Base-by-base conservation (phyloP, 2,329 filamentous ascomycete species). In the Leptographium radiaticola region DNA sequence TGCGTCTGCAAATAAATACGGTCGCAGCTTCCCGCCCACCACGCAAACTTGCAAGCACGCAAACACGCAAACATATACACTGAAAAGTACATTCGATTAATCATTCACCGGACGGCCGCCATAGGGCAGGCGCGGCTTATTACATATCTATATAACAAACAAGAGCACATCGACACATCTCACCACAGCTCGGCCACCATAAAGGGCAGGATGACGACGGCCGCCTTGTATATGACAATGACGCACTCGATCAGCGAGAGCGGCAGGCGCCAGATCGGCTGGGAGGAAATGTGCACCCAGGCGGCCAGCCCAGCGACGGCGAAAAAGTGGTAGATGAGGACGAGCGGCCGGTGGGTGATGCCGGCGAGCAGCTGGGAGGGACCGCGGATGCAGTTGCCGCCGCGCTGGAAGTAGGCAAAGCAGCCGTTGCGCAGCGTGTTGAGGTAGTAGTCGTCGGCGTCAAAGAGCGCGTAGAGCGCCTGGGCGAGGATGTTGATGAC, bases 401-500 rank as follows among this genome's bases (percentile, higher is more conserved):
- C 81, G 49, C 83, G 75, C 65, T 88, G 76, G 73, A 98, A 98
- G 70, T 98, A 98, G 34, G 77, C 74, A 73, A 97, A 97, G 73
- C 93, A 98, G 49, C 93, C 93, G 59, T 78, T 78, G 71, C 95
- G 89, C 47, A 98, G 81, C 53, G 86, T 83, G 59, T 80, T 80
- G 52, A 97, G 80, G 64, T 90, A 80, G 46, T 75, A 70, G 68
- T 87, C 85, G 66, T 94, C 76, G 51, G 91, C 93, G 16, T 91
- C 89, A 66, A 97, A 98, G 13, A 98, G 80, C 36, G 79, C 75
- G 72, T 98, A 98, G 1, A 98, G 77, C 0, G 93, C 90, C 74
- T 93, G 87, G 1, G 93, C 91, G n/a, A 98, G 82, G 61, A 97
- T 95, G 69, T 98, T 98, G 75, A 98, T 93, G 61, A 95, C 90